Base-by-base conservation (phyloP, 306 rosid species). In the Amphicarpaea edgeworthii region DNA sequence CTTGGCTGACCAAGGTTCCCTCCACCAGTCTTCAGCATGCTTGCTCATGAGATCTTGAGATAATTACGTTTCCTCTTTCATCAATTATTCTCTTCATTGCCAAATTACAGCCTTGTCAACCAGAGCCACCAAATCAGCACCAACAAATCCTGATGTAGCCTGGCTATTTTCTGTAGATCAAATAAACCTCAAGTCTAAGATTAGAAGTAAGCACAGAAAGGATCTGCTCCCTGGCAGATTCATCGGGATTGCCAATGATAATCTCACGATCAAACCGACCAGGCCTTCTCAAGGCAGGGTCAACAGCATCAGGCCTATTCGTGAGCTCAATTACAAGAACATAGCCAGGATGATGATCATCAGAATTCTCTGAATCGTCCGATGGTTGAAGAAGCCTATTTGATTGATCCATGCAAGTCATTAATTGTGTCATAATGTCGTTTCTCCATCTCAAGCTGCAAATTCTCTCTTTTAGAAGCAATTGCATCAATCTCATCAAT, bases 121-220 rank as follows among this genome's bases (percentile, higher is more conserved):
- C 66, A 94, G 76, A 46, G 92, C 94, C 23, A 72, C 72, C 87
- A 94, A 87, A 83, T 94, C 98, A 72, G 96, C 98, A 59, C 94
- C 98, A 76, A 94, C 98, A 87, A 84, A 94, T 62, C 97, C 98
- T 79, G 98, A 85, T 0, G 97, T 91, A 1, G 92, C 80, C 89
- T 85, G 46, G 34, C 34, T 30, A 30, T 30, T 6, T 30, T 30
- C 0, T 0, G 34, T 30, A 30, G 34, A 30, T 30, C 34, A 30
- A 3, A 0, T 6, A 0, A 6, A 30, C 5, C 5, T 30, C 5
- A 30, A 30, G 34, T 30, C 5, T 30, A 30, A 30, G 6, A 30
- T 30, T 3, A 0, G 6, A 4, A 30, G 34, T 30, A 0, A 30
- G 3, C 5, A 30, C 34, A 4, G 6, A 30, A 30, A 30, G 34